Evolutionary conservation across 768 basidiomycete species (phyloP).

Genomic region (Suillus weaverae): DNA sequence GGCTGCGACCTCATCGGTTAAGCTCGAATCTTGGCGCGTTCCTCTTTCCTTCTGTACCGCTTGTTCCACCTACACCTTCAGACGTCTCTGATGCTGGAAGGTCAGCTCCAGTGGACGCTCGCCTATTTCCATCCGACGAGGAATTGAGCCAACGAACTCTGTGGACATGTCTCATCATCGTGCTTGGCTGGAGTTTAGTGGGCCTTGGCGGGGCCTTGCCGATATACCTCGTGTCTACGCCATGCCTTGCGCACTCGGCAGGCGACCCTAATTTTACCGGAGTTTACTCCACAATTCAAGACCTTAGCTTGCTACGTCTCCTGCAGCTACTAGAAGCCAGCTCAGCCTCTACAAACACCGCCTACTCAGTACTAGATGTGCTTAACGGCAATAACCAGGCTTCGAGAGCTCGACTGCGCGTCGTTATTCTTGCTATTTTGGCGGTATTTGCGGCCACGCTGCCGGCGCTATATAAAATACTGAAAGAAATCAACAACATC

Average conservation of each 20-base stretch:
- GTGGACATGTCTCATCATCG: constrained; percentile 64
- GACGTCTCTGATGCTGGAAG: constrained; percentile 57
- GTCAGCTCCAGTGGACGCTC: constrained; percentile 49
- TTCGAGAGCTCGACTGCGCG: constrained; percentile 52
- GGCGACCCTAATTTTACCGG: constrained; percentile 50
- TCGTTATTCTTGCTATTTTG: constrained; percentile 69
- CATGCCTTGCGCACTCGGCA: constrained; percentile 62
- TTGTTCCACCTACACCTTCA: constrained; percentile 57
- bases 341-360: constrained; percentile 31
- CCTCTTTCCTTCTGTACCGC: constrained; percentile 66
- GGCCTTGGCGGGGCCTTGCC: constrained; percentile 74
- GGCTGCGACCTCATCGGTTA: constrained; percentile 64
- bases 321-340: constrained; percentile 57
- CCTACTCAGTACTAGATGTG: constrained; percentile 29
- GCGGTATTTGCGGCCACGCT: constrained; percentile 59
- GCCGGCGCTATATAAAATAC: constrained; percentile 64
- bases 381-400: constrained; percentile 37
- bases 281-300: constrained; percentile 65
- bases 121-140: constrained; percentile 73
- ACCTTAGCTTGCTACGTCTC: constrained; percentile 76
- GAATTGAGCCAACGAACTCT: constrained; percentile 70
- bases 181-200: constrained; percentile 64
- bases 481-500: constrained; percentile 61
- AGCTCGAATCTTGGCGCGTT: constrained; percentile 63
- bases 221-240: constrained; percentile 64